Evolutionary conservation across 2,329 filamentous ascomycete species (phyloP).

Genomic region (Fusarium sp.): DNA sequence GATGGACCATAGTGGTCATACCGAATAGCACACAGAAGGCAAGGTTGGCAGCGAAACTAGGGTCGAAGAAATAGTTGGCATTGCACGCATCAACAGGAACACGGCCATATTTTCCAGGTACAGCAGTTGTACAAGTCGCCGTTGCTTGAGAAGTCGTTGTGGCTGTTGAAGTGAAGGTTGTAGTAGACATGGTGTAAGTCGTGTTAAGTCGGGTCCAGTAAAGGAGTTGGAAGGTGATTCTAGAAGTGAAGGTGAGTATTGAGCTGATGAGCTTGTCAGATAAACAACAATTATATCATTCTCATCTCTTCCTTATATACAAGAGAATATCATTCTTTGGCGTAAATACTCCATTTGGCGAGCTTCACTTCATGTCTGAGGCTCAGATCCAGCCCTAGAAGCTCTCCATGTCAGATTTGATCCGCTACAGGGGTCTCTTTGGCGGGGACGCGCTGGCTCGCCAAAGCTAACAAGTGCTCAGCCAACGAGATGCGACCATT

Average conservation of each 20-base stretch:
- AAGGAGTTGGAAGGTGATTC: not conserved
- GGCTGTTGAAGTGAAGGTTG: conserved; percentile 33
- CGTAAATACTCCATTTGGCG: not conserved
- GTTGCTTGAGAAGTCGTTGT: conserved; percentile 48
- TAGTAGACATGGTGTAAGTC: conserved; percentile 40
- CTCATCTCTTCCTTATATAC: conserved; percentile 19
- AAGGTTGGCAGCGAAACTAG: conserved; percentile 50
- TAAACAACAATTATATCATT: not conserved
- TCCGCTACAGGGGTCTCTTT: not conserved
- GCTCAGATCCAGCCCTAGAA: conserved; percentile 10
- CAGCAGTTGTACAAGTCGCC: conserved; percentile 51
- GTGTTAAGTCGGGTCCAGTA: conserved; percentile 4
- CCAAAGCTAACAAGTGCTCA: conserved; percentile 34
- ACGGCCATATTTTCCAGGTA: conserved; percentile 49
- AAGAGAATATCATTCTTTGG: not conserved
- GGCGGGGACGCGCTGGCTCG: conserved; percentile 26
- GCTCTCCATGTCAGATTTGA: not conserved
- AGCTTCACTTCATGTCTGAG: conserved; percentile 7
- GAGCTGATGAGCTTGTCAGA: conserved; percentile 6
- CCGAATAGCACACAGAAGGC: conserved; percentile 50
- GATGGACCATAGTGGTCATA: conserved; percentile 43
- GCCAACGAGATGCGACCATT: conserved; percentile 15
- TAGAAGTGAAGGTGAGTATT: not conserved
- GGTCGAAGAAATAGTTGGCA: conserved; percentile 49
- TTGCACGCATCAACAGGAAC: conserved; percentile 50